Evolutionary conservation across 129 eudicot genomes (phyloP).

Genomic region (Flaveria brownii): DNA sequence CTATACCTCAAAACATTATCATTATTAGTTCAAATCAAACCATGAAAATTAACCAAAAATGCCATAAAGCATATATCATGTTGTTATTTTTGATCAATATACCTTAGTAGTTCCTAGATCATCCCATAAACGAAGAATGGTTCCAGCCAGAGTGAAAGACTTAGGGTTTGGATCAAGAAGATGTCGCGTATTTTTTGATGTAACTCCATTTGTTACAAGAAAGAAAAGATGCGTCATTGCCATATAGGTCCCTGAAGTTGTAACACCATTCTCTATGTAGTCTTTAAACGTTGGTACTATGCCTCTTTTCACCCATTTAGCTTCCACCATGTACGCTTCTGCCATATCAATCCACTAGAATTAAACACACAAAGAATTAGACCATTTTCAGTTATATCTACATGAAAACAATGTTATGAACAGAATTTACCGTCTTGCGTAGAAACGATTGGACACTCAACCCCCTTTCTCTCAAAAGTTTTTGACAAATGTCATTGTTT

Average conservation of each 20-base stretch:
- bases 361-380: not conserved
- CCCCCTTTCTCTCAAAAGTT: constrained; percentile 41
- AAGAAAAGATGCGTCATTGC: constrained; percentile 59
- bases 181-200: constrained; percentile 17
- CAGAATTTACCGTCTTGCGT: constrained; percentile 32
- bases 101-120: constrained; percentile 66
- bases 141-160: constrained; percentile 46
- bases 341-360: constrained; percentile 62
- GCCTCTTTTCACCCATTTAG: constrained; percentile 45
- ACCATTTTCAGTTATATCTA: not conserved
- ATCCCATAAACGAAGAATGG: constrained; percentile 64
- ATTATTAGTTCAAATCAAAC: not conserved
- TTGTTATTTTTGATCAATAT: not conserved
- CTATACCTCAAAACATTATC: constrained; percentile 10
- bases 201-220: constrained; percentile 47
- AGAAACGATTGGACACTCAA: constrained; percentile 42
- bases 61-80: not conserved
- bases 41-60: not conserved
- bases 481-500: constrained; percentile 45
- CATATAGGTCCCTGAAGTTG: constrained; percentile 58
- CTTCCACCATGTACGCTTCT: constrained; percentile 57
- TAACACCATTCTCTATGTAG: constrained; percentile 57
- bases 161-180: constrained; percentile 50
- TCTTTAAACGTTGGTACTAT: constrained; percentile 47
- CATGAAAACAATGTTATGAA: not conserved